phyloP scores from a whole-genome alignment of 371 early-diverging fungal species.

The Phascolomyces articulosus region DNA sequence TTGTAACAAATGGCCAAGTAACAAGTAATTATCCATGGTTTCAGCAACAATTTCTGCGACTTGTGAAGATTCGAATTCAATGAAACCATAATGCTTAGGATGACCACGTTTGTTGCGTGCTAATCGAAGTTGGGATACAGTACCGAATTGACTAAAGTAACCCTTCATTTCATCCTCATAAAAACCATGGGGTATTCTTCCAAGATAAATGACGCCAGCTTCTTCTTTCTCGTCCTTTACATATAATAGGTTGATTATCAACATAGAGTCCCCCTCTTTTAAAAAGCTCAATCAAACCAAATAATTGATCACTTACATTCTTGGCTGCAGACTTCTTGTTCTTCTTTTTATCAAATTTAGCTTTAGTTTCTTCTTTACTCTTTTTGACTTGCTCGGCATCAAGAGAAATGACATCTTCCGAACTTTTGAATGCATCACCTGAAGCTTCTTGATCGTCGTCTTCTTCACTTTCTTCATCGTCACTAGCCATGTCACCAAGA shows the following conservation, averaged over 20 bases:
- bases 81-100: constrained; percentile 91
- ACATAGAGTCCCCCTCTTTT: too few species aligned
- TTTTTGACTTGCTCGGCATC: constrained; percentile 33
- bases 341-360: constrained; percentile 36
- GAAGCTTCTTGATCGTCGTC: constrained; percentile 32
- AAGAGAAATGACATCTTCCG: constrained; percentile 49
- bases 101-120: constrained; percentile 87
- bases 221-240: constrained; percentile 15
- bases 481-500: constrained; percentile 49
- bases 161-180: constrained; percentile 88
- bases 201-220: constrained; percentile 83
- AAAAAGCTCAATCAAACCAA: too few species aligned
- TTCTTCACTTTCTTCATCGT: constrained; percentile 42
- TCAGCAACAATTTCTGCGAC: constrained; percentile 92
- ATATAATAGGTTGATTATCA: too few species aligned
- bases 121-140: constrained; percentile 76
- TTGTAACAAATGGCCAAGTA: constrained; percentile 81
- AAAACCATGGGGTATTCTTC: constrained; percentile 95
- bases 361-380: constrained; percentile 37
- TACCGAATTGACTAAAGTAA: constrained; percentile 94
- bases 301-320: constrained; percentile 10
- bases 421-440: constrained; percentile 39
- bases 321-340: constrained; percentile 32
- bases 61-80: constrained; percentile 79
- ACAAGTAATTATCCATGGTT: constrained; percentile 95